Base-by-base conservation (phyloP, 805 yeast genomes). In the Cyberlindnera euphorbiae region DNA sequence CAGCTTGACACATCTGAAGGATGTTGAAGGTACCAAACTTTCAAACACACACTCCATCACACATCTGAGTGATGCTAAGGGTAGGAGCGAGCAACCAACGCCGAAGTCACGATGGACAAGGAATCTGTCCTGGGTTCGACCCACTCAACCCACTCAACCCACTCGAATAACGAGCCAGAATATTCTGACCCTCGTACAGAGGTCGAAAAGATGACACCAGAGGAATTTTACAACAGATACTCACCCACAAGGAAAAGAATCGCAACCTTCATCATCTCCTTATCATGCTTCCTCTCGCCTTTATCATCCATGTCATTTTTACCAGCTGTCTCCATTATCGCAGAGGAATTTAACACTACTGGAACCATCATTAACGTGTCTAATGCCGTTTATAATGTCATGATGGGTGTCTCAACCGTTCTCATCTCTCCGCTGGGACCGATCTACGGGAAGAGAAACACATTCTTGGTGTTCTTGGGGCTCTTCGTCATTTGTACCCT, bases 341-440 rank as follows among this genome's bases (percentile, higher is more conserved):
- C 38, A 4, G 22, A 18, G 7, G 24, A 29, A 12, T 35, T 29
- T 26, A 26, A 35, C 22, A 35, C 38, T 6, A 12, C 24, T 4
- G 38, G 28, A 9, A 28, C 22, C 9, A 35, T 28, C n/a, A 35
- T 35, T 13, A 26, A 35, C 24, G 27, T 35, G 8, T 27, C 31
- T 16, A 21, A 28, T 14, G 33, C 38, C 11, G 17, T 35, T 15
- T 35, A 25, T 12, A 35, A 23, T 12, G 30, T 35, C 16, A 23
- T 68, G 41, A 74, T 75, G 78, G 69, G 75, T 10, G 30, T 69
- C 2, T 67, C 79, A 1, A 79, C 79, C 3, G 65, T 75, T 44
- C 17, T 73, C 3, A 56, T 67, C 39, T 62, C 69, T 1, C 79
- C 81, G 5, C 52, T 70, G 32, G 64, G 71, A 17, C 71, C 71